Evolutionary conservation across 306 rosid species (phyloP).

Genomic region (Dryas alaskensis): DNA sequence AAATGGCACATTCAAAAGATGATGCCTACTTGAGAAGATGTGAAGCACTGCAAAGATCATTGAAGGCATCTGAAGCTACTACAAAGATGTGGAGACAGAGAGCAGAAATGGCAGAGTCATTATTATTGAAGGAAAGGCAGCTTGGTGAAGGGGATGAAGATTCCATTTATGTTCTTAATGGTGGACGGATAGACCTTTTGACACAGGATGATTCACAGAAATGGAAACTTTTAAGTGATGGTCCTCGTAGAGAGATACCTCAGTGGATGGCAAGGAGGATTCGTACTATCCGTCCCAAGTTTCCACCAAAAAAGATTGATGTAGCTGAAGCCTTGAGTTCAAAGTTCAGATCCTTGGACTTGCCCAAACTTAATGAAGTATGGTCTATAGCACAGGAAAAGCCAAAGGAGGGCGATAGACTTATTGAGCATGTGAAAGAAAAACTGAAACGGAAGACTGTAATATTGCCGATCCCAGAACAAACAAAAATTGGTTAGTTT

Average conservation of each 20-base stretch:
- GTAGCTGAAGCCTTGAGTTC: conserved; percentile 55
- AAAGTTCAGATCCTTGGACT: conserved; percentile 59
- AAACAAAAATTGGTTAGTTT: conserved; percentile 55
- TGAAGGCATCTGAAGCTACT: conserved; percentile 61
- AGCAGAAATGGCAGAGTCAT: conserved; percentile 61
- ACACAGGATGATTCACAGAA: conserved; percentile 60
- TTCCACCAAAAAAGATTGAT: conserved; percentile 67
- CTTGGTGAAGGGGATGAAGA: conserved; percentile 42
- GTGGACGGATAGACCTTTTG: conserved; percentile 74
- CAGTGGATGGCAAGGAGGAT: conserved; percentile 84
- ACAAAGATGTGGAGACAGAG: conserved; percentile 60
- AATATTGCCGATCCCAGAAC: conserved; percentile 39
- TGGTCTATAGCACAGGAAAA: conserved; percentile 79
- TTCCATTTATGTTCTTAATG: conserved; percentile 54
- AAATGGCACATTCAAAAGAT: conserved; percentile 46
- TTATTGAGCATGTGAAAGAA: conserved; percentile 63
- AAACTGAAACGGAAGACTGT: conserved; percentile 57
- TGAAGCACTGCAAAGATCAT: conserved; percentile 61
- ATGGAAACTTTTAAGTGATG: conserved; percentile 71
- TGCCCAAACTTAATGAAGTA: conserved; percentile 64
- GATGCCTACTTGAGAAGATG: conserved; percentile 65
- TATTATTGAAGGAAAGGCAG: conserved; percentile 51
- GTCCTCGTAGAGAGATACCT: conserved; percentile 80
- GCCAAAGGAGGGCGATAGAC: conserved; percentile 64
- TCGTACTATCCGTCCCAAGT: conserved; percentile 54